These are phyloP conservation scores for Piedraia hortae DNA, from an alignment of 2,329 filamentous ascomycete genomes.

Conservation along the genomic window DNA sequence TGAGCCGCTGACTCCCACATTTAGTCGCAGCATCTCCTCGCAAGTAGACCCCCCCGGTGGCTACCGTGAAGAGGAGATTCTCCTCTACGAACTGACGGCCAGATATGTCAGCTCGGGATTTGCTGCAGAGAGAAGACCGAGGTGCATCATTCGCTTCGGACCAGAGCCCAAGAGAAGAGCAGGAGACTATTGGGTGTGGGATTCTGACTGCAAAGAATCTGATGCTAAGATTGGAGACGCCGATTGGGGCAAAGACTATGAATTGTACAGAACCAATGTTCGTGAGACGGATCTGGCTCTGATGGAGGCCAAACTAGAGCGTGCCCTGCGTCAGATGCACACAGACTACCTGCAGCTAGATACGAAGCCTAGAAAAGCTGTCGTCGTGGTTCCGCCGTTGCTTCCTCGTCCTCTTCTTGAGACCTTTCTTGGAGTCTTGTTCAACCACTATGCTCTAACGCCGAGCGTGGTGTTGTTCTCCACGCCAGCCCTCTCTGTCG, in stretches of 20 bases:
- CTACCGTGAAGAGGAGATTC: slow-evolving; percentile 35
- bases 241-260: slow-evolving; percentile 34
- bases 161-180: slow-evolving; percentile 49
- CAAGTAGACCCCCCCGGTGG: slow-evolving; percentile 29
- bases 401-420: slow-evolving; percentile 57
- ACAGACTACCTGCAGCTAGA: slow-evolving; percentile 47
- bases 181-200: slow-evolving; percentile 44
- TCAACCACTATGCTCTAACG: slow-evolving; percentile 52
- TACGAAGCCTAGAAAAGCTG: slow-evolving; percentile 39
- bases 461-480: slow-evolving; percentile 61
- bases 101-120: slow-evolving; percentile 61
- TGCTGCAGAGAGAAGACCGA: slow-evolving; percentile 50
- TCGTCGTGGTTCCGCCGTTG: slow-evolving; percentile 49
- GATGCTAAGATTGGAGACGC: slow-evolving; percentile 11
- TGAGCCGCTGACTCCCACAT: too few relatives aligned
- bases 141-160: slow-evolving; percentile 43
- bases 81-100: slow-evolving; percentile 61
- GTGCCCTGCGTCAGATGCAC: slow-evolving; percentile 54
- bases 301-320: slow-evolving; percentile 65
- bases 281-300: slow-evolving; percentile 47
- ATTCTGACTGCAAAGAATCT: slow-evolving; percentile 2
- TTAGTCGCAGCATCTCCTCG: slow-evolving; percentile 30
- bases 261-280: slow-evolving; percentile 60
- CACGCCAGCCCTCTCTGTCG: slow-evolving; percentile 41
- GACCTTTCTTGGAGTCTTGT: slow-evolving; percentile 47